A percentile compares a stretch with the other conserved stretches of the same genome.
Conservation (phyloP, 192 early-diverging fungal genomes). For the Coemansia sp. region DNA sequence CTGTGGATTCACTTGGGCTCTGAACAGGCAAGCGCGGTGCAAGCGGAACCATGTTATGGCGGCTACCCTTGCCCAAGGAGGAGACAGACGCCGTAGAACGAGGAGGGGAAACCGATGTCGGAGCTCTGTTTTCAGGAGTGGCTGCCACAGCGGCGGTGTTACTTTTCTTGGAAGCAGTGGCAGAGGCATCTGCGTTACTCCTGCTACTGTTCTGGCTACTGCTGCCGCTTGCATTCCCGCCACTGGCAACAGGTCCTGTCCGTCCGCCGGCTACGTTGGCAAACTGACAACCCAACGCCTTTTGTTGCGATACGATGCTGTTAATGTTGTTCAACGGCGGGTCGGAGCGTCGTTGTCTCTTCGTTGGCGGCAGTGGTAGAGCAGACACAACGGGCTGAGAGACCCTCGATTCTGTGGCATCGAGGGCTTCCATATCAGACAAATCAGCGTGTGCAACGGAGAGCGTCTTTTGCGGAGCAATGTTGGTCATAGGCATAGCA, state of each 20-base stretch:
- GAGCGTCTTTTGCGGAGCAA: slow-evolving; percentile 49
- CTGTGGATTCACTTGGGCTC: background rate
- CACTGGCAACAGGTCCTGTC: background rate
- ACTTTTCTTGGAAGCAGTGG: slow-evolving; percentile 6
- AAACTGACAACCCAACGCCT: background rate
- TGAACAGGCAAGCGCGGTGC: slow-evolving; percentile 17
- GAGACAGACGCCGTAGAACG: slow-evolving; percentile 1
- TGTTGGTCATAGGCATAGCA: slow-evolving; percentile 16
- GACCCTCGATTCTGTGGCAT: background rate
- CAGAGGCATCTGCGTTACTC: background rate
- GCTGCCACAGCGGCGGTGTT: slow-evolving; percentile 8
- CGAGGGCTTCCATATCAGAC: background rate
- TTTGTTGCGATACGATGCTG: background rate
- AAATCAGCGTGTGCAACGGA: slow-evolving; percentile 7
- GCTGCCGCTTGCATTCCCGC: slow-evolving; percentile 28
- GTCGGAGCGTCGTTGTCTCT: slow-evolving; percentile 12
- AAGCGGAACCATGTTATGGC: slow-evolving; percentile 15
- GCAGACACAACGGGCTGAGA: background rate
- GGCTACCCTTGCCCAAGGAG: background rate
- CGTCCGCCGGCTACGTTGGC: background rate
- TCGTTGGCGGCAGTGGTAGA: slow-evolving; percentile 9
- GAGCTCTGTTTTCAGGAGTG: slow-evolving; percentile 14
- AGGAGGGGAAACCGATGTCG: slow-evolving; percentile 4
- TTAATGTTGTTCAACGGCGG: background rate
- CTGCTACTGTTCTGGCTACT: slow-evolving; percentile 21